phyloP scores from a whole-genome alignment of 164 flowering plant genomes.

The Vitis riparia region DNA sequence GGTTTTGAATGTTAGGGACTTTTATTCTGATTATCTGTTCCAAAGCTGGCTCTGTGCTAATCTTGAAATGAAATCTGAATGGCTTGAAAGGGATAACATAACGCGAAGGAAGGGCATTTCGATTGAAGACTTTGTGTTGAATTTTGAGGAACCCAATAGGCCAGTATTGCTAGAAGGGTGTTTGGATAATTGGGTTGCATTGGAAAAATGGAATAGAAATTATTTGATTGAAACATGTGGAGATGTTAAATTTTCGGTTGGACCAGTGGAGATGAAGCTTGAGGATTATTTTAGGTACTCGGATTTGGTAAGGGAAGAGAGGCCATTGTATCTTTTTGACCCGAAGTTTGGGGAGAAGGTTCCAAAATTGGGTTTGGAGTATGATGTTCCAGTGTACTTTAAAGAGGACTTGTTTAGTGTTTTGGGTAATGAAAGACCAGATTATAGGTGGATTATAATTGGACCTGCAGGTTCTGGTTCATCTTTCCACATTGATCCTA shows the following conservation, averaged over 20 bases:
- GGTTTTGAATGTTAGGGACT: constrained; percentile 64
- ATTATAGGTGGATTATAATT: constrained; percentile 90
- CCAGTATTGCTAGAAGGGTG: constrained; percentile 93
- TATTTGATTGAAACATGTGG: constrained; percentile 62
- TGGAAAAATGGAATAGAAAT: constrained; percentile 75
- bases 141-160: constrained; percentile 87
- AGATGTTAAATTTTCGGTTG: constrained; percentile 67
- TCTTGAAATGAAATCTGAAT: constrained; percentile 91
- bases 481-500: constrained; percentile 92
- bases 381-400: constrained; percentile 82
- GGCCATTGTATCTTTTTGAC: constrained; percentile 93
- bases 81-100: constrained; percentile 91
- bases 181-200: constrained; percentile 80
- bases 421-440: constrained; percentile 90
- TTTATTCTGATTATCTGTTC: constrained; percentile 93
- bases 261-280: constrained; percentile 90
- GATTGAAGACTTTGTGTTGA: constrained; percentile 67
- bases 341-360: constrained; percentile 90
- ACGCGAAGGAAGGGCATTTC: constrained; percentile 64
- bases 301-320: constrained; percentile 78
- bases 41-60: constrained; percentile 98
- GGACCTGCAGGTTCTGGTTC: constrained; percentile 94
- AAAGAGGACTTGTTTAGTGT: constrained; percentile 84
- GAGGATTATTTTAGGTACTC: constrained; percentile 74
- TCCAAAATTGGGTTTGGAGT: constrained; percentile 68